phyloP scores from a whole-genome alignment of 129 eudicot genomes.

The Ambrosia artemisiifolia region DNA sequence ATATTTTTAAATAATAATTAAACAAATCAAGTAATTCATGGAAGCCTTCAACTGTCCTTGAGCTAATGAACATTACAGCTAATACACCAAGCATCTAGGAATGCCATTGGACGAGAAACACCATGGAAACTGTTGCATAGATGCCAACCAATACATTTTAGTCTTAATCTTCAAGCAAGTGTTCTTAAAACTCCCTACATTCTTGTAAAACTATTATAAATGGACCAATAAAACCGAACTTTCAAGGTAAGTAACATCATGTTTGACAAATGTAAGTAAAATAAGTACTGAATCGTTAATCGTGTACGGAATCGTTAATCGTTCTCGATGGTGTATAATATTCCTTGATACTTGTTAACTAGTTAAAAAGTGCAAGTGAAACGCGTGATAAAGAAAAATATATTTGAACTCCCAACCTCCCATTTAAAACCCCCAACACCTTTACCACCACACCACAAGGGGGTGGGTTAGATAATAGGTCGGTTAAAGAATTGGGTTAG shows the following conservation, averaged over 20 bases:
- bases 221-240: background rate
- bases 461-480: too few species aligned
- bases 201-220: background rate
- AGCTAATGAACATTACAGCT: conserved; percentile 38
- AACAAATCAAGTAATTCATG: conserved; percentile 21
- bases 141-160: background rate
- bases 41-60: conserved; percentile 30
- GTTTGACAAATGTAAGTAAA: conserved; percentile 1
- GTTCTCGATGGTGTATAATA: background rate
- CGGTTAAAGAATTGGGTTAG: too few species aligned
- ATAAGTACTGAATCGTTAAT: conserved; percentile 15
- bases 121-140: conserved; percentile 32
- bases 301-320: background rate
- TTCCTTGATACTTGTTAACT: too few species aligned
- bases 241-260: conserved; percentile 6
- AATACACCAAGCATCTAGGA: conserved; percentile 23
- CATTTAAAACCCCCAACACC: too few species aligned
- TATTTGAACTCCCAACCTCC: too few species aligned
- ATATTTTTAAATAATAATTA: conserved; percentile 12
- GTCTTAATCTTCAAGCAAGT: conserved; percentile 28
- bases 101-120: conserved; percentile 31
- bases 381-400: too few species aligned
- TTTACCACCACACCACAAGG: too few species aligned
- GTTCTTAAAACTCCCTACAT: conserved; percentile 29
- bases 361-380: too few species aligned